A percentile compares a stretch with the other conserved stretches of the same genome.
Conservation (phyloP, 179 eudicot genomes). For the Silene coronaria region DNA sequence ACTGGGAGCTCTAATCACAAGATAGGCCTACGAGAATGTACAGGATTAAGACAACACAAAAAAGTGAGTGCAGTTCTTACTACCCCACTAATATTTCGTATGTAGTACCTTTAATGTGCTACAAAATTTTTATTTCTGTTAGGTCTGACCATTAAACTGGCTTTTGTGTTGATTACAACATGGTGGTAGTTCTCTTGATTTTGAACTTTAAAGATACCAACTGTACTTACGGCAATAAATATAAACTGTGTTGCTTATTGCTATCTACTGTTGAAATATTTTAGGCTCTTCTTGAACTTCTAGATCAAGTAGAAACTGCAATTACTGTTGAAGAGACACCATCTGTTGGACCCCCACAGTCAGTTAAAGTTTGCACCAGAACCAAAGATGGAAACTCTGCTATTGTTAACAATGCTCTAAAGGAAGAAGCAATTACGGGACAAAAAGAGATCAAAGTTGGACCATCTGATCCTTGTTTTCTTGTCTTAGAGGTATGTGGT, state of each 20-base stretch:
- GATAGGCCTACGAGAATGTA: slow-evolving; percentile 26
- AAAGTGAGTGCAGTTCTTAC: slow-evolving; percentile 41
- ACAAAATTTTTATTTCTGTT: slow-evolving; percentile 1
- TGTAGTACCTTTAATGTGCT: neutral
- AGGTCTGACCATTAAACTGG: slow-evolving; percentile 4
- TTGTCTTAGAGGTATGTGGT: slow-evolving; percentile 77
- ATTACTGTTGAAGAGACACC: slow-evolving; percentile 49
- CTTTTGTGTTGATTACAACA: neutral
- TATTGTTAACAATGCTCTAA: slow-evolving; percentile 17
- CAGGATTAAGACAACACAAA: slow-evolving; percentile 68
- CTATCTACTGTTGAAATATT: slow-evolving; percentile 3
- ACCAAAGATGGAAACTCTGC: slow-evolving; percentile 21
- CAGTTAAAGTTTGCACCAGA: slow-evolving; percentile 27
- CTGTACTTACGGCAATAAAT: neutral
- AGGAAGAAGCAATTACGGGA: slow-evolving; percentile 16
- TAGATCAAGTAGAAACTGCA: slow-evolving; percentile 84
- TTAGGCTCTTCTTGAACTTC: slow-evolving; percentile 81
- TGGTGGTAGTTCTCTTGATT: neutral
- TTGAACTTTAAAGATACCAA: neutral
- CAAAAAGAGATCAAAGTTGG: slow-evolving; percentile 26
- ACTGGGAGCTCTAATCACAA: slow-evolving; percentile 28
- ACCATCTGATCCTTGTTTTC: slow-evolving; percentile 45
- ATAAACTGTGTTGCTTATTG: neutral
- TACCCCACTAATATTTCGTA: neutral
- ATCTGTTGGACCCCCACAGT: slow-evolving; percentile 15